A percentile compares a stretch with the other conserved stretches of the same genome.
Evolutionary conservation across 2,329 filamentous ascomycete genomes (phyloP).

Genomic region (Rhynchosporium agropyri): DNA sequence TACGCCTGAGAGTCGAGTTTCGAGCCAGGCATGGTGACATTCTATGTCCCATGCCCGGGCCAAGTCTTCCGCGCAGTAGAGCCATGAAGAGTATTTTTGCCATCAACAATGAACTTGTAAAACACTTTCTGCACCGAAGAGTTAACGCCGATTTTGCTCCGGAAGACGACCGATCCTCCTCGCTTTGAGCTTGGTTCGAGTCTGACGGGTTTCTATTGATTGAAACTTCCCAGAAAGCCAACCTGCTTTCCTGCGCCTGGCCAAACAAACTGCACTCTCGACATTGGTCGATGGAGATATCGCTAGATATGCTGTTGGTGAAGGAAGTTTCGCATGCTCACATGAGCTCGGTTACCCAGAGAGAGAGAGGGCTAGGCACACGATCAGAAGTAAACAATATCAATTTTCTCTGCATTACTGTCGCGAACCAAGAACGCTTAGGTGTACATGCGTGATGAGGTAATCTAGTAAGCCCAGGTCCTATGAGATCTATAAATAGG

Average conservation of each 20-base stretch:
- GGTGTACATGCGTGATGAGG: too few relatives aligned
- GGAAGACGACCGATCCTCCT: background rate
- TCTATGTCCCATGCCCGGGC: background rate
- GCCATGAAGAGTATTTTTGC: background rate
- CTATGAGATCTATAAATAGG: too few relatives aligned
- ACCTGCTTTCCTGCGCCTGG: background rate
- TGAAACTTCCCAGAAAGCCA: background rate
- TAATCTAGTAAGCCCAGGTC: too few relatives aligned
- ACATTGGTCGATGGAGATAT: background rate
- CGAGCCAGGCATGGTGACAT: background rate
- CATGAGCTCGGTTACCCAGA: background rate
- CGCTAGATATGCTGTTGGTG: background rate
- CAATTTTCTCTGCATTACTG: background rate
- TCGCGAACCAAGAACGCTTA: too few relatives aligned
- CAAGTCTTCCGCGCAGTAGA: background rate
- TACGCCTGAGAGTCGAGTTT: background rate
- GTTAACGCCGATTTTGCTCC: background rate
- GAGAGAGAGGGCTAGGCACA: background rate
- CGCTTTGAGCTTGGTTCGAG: background rate
- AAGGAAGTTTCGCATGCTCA: background rate
- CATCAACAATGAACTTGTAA: constrained; percentile 5
- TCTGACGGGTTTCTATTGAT: background rate
- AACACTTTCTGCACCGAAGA: background rate
- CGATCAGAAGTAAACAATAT: background rate
- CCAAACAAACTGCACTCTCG: background rate